Evolutionary conservation across 2,329 filamentous ascomycete species (phyloP).

Genomic region (Apiospora phragmitis): DNA sequence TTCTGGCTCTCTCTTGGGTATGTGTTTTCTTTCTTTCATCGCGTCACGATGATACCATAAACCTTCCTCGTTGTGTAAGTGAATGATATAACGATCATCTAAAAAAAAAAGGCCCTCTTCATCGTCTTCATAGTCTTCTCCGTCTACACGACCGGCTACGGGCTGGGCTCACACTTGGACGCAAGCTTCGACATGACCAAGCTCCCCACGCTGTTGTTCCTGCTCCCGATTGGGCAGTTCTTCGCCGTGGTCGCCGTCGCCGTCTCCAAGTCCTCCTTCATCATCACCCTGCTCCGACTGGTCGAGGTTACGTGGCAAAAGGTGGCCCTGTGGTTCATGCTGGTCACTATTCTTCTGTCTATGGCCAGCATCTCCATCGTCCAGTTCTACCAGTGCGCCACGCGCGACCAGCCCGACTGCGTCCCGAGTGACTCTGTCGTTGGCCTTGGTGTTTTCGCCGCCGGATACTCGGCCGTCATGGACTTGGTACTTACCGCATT

Average conservation of each 20-base stretch:
- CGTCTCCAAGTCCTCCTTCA: conserved; percentile 28
- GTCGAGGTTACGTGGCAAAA: conserved; percentile 19
- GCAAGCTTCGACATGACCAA: conserved; percentile 14
- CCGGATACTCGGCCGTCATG: conserved; percentile 10
- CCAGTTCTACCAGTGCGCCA: conserved; percentile 18
- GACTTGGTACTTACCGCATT: conserved; percentile 10
- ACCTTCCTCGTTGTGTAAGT: background rate
- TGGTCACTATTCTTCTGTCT: conserved; percentile 21
- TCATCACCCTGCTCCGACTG: conserved; percentile 24
- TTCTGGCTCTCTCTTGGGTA: conserved; percentile 22
- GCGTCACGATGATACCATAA: background rate
- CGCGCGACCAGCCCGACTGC: background rate
- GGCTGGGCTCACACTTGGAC: conserved; percentile 16
- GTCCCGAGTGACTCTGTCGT: conserved; percentile 7
- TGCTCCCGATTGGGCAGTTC: conserved; percentile 23
- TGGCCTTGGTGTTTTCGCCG: conserved; percentile 10
- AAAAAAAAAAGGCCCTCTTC: conserved; percentile 12
- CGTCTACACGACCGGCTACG: conserved; percentile 13
- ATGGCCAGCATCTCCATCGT: conserved; percentile 21
- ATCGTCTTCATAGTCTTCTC: conserved; percentile 16
- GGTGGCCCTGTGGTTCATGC: conserved; percentile 23
- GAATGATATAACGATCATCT: background rate
- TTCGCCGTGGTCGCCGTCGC: conserved; percentile 24
- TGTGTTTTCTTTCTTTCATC: background rate
- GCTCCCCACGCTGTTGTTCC: conserved; percentile 18